Evolutionary conservation across 2,329 filamentous ascomycete genomes (phyloP), one percentile per base, ranked within the genome.

Genomic region (Epichloe hybrida): DNA sequence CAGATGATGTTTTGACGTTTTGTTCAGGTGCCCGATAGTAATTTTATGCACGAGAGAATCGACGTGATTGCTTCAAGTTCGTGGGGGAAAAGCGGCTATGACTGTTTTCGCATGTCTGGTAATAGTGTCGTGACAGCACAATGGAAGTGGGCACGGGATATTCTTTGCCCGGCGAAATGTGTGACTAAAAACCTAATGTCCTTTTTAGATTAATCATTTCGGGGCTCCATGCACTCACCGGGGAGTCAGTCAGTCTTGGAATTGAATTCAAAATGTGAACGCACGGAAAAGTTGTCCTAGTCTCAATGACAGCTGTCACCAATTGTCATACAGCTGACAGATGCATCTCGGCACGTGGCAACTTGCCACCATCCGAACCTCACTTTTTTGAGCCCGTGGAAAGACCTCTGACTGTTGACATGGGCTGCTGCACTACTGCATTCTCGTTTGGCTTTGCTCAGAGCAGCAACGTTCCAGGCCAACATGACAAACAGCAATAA

Each of bases 121-220:
- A 17, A 17, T 17, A 11, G 74, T 78, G 2, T 75, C 80, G 64
- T 72, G 74, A 77, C 86, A 0, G n/a, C 70, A 79, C 38, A 83
- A 86, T 58, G 83, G 81, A 0, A 76, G 68, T 53, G 80, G 80
- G 2, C 79, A 82, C 62, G 79, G 83, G 63, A 74, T 79, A 27
- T 65, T 73, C 48, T 59, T 80, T 31, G 27, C 27, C 27, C 8
- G 27, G 27, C 8, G 27, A 9, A 31, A 31, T 9, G 8, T 31
- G 27, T 31, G 27, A 31, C 27, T 9, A 9, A 9, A 9, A 31
- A 31, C 3, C 27, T 31, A 31, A 9, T 31, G 27, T 27, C 27
- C 27, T 27, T 27, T 27, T 27, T 27, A 8, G 7, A 27, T 27
- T 8, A 27, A 27, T 27, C 27, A 27, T 27, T 3, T 27, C 27